Base-by-base conservation (phyloP, 176 grass and related monocot genomes). In the Aegilops sharonensis region DNA sequence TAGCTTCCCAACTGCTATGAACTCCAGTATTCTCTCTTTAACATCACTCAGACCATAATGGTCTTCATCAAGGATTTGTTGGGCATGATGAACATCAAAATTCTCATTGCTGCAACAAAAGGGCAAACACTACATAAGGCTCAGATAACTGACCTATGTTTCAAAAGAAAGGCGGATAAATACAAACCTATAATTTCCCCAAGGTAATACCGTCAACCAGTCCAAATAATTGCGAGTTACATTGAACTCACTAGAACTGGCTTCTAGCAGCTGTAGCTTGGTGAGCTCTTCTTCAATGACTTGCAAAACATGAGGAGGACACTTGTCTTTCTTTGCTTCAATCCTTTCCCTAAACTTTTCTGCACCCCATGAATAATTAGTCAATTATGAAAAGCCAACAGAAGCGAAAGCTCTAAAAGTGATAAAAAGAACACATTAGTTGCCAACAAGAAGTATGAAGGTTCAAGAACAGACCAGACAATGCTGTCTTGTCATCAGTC, bases 161-260 rank as follows among this genome's bases (percentile, higher is more conserved):
- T 79, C 42, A 66, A 91, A 68, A 66, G 72, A 91, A 83, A 84
- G 37, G 32, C n/a, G 6, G 64, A 64, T 72, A 77, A 29, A 85
- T 75, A 52, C 84, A 81, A 84, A 98, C 97, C 97, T 98, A 87
- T 94, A 98, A 76, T 95, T 94, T 92, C 97, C 97, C 97, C 97
- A 98, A 1, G 97, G 97, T 65, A 98, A 91, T 69, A 90, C 88
- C 14, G 97, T 98, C 68, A 98, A 82, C 97, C 97, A 98, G 90
- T 98, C 97, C 84, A 98, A 92, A 87, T 98, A 98, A 81, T 98
- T 98, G 43, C 97, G 90, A 82, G 97, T 98, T 92, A 98, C 97
- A 64, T 90, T 95, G 67, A 98, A 98, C 92, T 98, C 97, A 32
- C 94, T 98, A 87, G 97, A 98, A 86, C 90, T 94, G 30, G 97